Evolutionary conservation across 805 yeast genomes (phyloP).

Genomic region (Wickerhamomyces strasburgensis): DNA sequence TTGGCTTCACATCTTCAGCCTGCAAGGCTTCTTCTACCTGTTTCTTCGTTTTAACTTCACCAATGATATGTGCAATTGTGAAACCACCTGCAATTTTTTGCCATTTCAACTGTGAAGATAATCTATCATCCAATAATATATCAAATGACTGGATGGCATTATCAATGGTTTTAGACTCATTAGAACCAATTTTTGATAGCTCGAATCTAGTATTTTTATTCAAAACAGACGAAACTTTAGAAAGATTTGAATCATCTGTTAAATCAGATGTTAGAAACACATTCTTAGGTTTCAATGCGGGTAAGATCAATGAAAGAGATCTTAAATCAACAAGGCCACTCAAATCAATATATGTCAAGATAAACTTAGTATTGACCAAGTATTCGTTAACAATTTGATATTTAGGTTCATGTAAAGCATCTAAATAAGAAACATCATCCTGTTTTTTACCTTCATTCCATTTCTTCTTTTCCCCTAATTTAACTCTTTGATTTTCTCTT

Average conservation of each 20-base stretch:
- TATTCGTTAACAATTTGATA: slow-evolving; percentile 32
- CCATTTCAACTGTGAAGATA: slow-evolving; percentile 69
- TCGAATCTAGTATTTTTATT: slow-evolving; percentile 28
- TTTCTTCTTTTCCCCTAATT: slow-evolving; percentile 31
- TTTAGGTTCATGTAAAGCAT: slow-evolving; percentile 49
- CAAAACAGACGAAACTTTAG: slow-evolving; percentile 14
- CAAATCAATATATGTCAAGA: slow-evolving; percentile 70
- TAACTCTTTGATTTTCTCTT: slow-evolving; percentile 24
- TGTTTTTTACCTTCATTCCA: slow-evolving; percentile 37
- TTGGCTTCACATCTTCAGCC: slow-evolving; percentile 12
- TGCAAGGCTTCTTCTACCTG: slow-evolving; percentile 22
- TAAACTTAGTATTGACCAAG: slow-evolving; percentile 57
- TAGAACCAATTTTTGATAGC: slow-evolving; percentile 28
- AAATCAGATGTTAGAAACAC: slow-evolving; percentile 53
- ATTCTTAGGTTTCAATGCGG: slow-evolving; percentile 73
- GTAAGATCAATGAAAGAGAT: slow-evolving; percentile 72
- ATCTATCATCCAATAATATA: slow-evolving; percentile 59
- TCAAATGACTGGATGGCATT: slow-evolving; percentile 54
- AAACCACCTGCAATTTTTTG: slow-evolving; percentile 78
- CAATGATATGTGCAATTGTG: slow-evolving; percentile 76
- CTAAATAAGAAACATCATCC: slow-evolving; percentile 48
- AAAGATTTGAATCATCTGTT: slow-evolving; percentile 21
- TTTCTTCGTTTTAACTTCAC: slow-evolving; percentile 40
- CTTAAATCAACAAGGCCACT: slow-evolving; percentile 81
- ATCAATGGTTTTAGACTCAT: slow-evolving; percentile 42